These are phyloP conservation scores for Scorias spongiosa DNA, from an alignment of 2,329 filamentous ascomycete genomes.

Conservation along the genomic window DNA sequence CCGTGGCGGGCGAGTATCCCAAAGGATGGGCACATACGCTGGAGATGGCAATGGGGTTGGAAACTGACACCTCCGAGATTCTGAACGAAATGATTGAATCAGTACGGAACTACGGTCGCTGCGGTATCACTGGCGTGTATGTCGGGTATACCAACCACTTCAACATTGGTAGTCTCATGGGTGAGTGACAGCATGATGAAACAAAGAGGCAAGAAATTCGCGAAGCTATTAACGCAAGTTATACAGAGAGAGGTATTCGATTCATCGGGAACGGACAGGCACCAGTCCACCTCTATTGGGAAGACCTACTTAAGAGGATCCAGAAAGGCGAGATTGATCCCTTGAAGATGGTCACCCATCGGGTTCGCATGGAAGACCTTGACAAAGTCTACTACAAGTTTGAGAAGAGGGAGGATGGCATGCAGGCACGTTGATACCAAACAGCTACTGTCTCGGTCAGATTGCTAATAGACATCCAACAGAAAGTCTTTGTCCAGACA, in stretches of 20 bases:
- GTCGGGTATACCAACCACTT: slow-evolving; percentile 61
- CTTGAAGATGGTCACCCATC: slow-evolving; percentile 66
- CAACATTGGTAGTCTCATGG: slow-evolving; percentile 68
- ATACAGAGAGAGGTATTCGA: slow-evolving; percentile 56
- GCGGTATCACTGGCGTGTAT: slow-evolving; percentile 62
- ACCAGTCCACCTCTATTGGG: slow-evolving; percentile 74
- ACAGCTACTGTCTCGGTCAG: too few species aligned
- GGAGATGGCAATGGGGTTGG: slow-evolving; percentile 47
- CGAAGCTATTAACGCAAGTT: neutral
- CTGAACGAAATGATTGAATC: slow-evolving; percentile 65
- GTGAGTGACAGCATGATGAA: neutral
- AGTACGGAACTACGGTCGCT: slow-evolving; percentile 57
- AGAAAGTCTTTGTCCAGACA: slow-evolving; percentile 57
- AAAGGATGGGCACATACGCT: slow-evolving; percentile 48
- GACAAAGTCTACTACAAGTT: slow-evolving; percentile 43
- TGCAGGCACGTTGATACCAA: slow-evolving; percentile 36
- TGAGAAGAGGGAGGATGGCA: slow-evolving; percentile 54
- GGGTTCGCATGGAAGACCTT: slow-evolving; percentile 39
- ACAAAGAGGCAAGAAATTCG: neutral
- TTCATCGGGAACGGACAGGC: slow-evolving; percentile 55
- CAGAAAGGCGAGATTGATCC: slow-evolving; percentile 56
- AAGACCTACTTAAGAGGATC: slow-evolving; percentile 55
- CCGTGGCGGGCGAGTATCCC: slow-evolving; percentile 47
- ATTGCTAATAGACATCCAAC: neutral
- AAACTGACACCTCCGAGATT: slow-evolving; percentile 74